Base-by-base conservation (phyloP, 306 rosid genomes). In the Prunus dulcis region DNA sequence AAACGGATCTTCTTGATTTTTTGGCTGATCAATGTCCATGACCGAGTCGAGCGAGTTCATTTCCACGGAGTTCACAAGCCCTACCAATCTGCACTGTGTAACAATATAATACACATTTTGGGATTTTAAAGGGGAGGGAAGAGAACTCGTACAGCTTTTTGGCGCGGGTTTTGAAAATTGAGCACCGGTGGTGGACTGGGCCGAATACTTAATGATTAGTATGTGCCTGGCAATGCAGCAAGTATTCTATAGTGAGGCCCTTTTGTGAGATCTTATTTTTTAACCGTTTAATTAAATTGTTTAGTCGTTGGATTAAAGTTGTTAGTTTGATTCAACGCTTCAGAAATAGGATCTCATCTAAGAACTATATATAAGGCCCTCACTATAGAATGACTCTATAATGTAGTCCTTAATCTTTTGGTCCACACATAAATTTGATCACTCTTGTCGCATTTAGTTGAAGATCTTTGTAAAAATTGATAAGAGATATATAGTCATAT, bases 1-100 rank as follows among this genome's bases (percentile, higher is more conserved):
- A 75, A 95, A 83, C 28, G 89, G 91, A 81, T 95, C 93, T 30
- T 79, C 84, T 10, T 67, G 76, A 23, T 23, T 67, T 67, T 67
- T 27, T 4, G 78, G 64, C n/a, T 57, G 81, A 72, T 85, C 90
- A 51, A 82, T 30, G 77, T 85, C 91, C 93, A 93, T 89, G 75
- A 65, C 71, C 32, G 88, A 85, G 68, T 46, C 79, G 18, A 34
- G 2, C 45, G 46, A 64, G 27, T 55, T 72, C 50, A 72, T 27
- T 46, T 65, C 19, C 25, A 5, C 23, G 23, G 53, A 72, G 55
- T 57, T 72, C 4, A 56, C 23, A 13, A 58, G 46, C 76, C 43
- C 76, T 57, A 41, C n/a, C 38, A 19, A 57, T 4, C 27, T 56
- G 6, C 20, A n/a, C 14, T 38, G 47, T 4, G 8, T 14, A 12